These are phyloP conservation scores for Dorcoceras hygrometricum DNA, from an alignment of 257 asterid genomes.

Conservation along the genomic window DNA sequence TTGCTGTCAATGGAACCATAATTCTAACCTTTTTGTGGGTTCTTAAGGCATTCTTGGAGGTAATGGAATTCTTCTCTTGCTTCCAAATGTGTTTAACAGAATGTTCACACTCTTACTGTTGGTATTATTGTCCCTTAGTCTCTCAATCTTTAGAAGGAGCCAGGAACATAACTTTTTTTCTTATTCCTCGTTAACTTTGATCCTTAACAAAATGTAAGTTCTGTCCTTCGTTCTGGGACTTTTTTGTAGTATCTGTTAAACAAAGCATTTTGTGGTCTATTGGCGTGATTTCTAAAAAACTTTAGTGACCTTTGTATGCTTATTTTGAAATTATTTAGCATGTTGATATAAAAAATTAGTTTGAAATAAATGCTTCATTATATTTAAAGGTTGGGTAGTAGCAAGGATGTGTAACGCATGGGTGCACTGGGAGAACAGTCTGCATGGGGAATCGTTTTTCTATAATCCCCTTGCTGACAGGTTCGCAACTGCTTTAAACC, in stretches of 20 bases:
- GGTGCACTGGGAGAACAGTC: neutral
- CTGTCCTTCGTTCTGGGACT: constrained; percentile 8
- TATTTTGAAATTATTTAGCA: too few species aligned
- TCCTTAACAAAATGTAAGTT: neutral
- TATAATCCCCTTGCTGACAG: neutral
- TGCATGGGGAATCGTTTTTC: neutral
- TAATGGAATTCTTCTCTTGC: constrained; percentile 26
- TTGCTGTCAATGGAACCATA: constrained; percentile 84
- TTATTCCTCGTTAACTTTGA: neutral
- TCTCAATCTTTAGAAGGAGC: constrained; percentile 1
- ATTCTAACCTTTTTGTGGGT: constrained; percentile 86
- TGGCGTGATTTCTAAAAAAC: neutral
- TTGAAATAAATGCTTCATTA: too few species aligned
- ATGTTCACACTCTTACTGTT: neutral
- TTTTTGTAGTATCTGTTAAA: neutral
- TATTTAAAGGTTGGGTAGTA: too few species aligned
- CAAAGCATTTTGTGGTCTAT: neutral
- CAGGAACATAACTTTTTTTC: neutral
- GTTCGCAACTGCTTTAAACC: neutral
- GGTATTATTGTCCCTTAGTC: neutral
- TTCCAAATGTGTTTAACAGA: constrained; percentile 4
- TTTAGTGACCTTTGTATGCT: neutral
- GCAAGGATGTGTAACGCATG: neutral
- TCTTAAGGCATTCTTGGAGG: constrained; percentile 85
- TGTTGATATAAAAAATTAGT: neutral